A percentile compares a stretch with the other conserved stretches of the same genome.
These are phyloP conservation scores for Discostella pseudostelligera DNA, from an alignment of 108 stramenopile genomes.

Conservation along the genomic window DNA sequence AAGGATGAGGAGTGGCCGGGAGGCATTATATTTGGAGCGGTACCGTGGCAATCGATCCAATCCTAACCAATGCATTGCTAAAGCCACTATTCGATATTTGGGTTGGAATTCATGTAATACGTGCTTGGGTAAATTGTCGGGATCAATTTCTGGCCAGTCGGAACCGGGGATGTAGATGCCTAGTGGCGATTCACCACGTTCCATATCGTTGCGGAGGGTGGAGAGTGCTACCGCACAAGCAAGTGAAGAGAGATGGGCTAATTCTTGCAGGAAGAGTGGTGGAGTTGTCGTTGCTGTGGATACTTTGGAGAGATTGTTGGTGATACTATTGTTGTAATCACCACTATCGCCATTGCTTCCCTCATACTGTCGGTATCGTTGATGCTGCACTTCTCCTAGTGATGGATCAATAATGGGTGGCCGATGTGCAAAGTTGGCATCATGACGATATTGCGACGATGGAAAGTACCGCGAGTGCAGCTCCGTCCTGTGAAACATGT, in stretches of 20 bases:
- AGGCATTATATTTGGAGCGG: slow-evolving; percentile 55
- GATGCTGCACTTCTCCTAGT: not conserved
- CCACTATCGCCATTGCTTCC: slow-evolving; percentile 6
- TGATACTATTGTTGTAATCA: no score
- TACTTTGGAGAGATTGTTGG: slow-evolving; percentile 5
- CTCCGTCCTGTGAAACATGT: slow-evolving; percentile 1
- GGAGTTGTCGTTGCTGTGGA: slow-evolving; percentile 43
- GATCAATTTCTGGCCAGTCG: slow-evolving; percentile 63
- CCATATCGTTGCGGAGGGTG: slow-evolving; percentile 71
- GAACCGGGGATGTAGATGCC: slow-evolving; percentile 53
- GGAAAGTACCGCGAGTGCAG: slow-evolving; percentile 7
- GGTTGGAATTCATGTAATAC: slow-evolving; percentile 17
- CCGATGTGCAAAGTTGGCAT: no score
- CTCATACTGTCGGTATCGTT: not conserved
- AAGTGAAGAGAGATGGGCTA: slow-evolving; percentile 68
- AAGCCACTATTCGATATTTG: not conserved
- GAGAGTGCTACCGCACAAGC: slow-evolving; percentile 65
- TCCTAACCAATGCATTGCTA: slow-evolving; percentile 44
- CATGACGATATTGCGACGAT: not conserved
- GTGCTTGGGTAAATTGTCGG: slow-evolving; percentile 45
- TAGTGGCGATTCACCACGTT: slow-evolving; percentile 63
- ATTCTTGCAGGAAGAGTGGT: slow-evolving; percentile 71
- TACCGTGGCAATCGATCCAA: slow-evolving; percentile 47
- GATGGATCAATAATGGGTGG: no score
- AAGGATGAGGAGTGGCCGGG: slow-evolving; percentile 62